Evolutionary conservation across 2,329 filamentous ascomycete genomes (phyloP), one percentile per base, ranked within the genome.

Genomic region (Hawksworthiomyces lignivorus): DNA sequence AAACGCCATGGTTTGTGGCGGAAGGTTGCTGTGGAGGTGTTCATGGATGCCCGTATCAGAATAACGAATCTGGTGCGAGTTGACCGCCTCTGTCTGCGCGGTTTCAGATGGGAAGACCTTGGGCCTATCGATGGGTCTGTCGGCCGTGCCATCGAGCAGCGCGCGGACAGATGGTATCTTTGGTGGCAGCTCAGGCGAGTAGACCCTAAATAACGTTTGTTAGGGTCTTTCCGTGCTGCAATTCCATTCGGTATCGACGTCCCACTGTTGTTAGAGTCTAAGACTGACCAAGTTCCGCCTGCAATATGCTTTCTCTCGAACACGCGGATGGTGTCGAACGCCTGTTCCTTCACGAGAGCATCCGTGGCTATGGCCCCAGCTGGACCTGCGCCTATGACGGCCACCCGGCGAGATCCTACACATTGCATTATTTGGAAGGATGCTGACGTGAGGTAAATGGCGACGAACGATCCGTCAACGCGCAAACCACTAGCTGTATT

Each of bases 1-100:
- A 55, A 75, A 84, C 14, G 69, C 64, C 80, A 84, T 84, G 0
- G 75, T 64, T 2, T 68, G 52, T 6, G 64, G 63, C 47, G 75
- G 70, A 32, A 84, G 72, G 48, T 84, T 84, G 3, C 77, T 83
- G 53, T 48, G 41, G 11, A 48, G 35, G 29, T 46, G 40, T 5
- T 40, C 41, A 33, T 48, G 44, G n/a, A 48, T 24, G 7, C 38
- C 34, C 35, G 46, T 44, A 38, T 48, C 46, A 15, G 38, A 5
- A 18, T 44, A 48, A 6, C 46, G 46, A 15, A 44, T 31, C 38
- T 38, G 46, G 15, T 2, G 10, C 29, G 60, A 56, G n/a, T n/a
- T n/a, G n/a, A n/a, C n/a, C n/a, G n/a, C n/a, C n/a, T n/a, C n/a
- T n/a, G n/a, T n/a, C 30, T 62, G 63, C 1, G 68, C 62, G 0